These are phyloP conservation scores for Colletotrichum paranaense DNA, from an alignment of 2,329 filamentous ascomycete genomes.

Conservation along the genomic window DNA sequence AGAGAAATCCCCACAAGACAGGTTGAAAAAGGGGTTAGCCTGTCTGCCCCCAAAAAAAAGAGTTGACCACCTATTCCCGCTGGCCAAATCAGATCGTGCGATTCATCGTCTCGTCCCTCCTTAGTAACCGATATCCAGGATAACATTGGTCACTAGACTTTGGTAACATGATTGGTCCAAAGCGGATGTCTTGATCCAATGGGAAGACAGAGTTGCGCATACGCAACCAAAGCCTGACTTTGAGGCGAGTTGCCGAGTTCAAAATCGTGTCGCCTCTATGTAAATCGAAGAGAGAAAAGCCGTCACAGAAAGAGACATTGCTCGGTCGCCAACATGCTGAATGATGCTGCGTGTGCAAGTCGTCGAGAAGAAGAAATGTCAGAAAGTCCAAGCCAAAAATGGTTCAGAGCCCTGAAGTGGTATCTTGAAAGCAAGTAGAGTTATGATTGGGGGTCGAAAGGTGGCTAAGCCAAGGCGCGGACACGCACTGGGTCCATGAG, in stretches of 20 bases:
- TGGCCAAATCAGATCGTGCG: constrained; percentile 33
- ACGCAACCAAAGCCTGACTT: constrained; percentile 22
- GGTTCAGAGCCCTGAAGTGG: constrained; percentile 26
- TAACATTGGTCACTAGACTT: constrained; percentile 6
- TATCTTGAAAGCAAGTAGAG: constrained; percentile 36
- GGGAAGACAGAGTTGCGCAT: constrained; percentile 16
- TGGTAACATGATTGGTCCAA: constrained; percentile 20
- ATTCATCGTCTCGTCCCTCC: constrained; percentile 29
- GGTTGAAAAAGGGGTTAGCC: constrained; percentile 31
- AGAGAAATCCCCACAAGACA: constrained; percentile 24
- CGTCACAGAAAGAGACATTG: constrained; percentile 13
- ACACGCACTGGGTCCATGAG: not conserved
- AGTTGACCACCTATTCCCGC: constrained; percentile 29
- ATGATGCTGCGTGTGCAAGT: constrained; percentile 20
- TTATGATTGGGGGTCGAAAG: constrained; percentile 29
- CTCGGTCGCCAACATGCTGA: constrained; percentile 30
- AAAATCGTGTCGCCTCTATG: constrained; percentile 28
- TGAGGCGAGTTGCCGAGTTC: constrained; percentile 7
- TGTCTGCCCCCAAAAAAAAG: constrained; percentile 28
- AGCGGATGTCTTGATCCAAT: constrained; percentile 24
- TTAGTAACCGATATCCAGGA: constrained; percentile 8
- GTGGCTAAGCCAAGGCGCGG: constrained; percentile 15
- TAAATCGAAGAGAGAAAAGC: constrained; percentile 24
- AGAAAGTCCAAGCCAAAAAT: constrained; percentile 21
- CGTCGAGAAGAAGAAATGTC: constrained; percentile 29